Conservation (phyloP, 805 yeast genomes). For the Starmerella tilneyi region DNA sequence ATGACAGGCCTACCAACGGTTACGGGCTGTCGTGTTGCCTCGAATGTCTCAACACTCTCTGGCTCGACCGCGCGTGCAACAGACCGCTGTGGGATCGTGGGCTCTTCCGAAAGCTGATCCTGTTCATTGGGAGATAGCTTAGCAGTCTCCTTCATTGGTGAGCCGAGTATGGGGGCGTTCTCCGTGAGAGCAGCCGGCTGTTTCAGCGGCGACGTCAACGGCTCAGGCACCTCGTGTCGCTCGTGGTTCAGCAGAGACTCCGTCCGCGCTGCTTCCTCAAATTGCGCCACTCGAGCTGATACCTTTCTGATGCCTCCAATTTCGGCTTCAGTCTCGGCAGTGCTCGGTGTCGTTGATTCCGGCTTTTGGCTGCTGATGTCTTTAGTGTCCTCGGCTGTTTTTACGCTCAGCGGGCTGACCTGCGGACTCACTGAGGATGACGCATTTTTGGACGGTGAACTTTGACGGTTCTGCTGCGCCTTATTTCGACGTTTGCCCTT, state of each 20-base stretch:
- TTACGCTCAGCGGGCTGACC: background rate
- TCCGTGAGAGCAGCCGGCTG: too few species aligned
- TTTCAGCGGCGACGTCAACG: too few species aligned
- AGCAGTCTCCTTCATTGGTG: background rate
- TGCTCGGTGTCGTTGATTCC: background rate
- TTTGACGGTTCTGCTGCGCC: background rate
- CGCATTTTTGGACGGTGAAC: constrained; percentile 3
- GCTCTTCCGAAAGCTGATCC: background rate
- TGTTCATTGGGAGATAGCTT: background rate
- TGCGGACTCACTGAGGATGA: background rate
- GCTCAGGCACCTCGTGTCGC: too few species aligned
- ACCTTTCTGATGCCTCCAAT: background rate
- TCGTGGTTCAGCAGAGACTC: constrained; percentile 4
- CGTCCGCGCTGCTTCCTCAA: constrained; percentile 9
- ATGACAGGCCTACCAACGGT: constrained; percentile 17
- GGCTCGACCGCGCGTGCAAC: constrained; percentile 19
- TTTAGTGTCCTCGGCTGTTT: background rate
- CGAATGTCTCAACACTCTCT: constrained; percentile 17
- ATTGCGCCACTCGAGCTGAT: constrained; percentile 5
- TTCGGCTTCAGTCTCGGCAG: background rate
- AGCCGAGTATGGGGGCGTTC: too few species aligned
- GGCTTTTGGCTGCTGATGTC: background rate
- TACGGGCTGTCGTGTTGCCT: constrained; percentile 19
- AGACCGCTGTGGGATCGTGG: constrained; percentile 19
- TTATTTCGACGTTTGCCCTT: constrained; percentile 3